Percentiles rank a stretch among this genome's conserved stretches.
These are phyloP conservation scores for Acacia crassicarpa DNA, from an alignment of 306 rosid genomes.

Conservation along the genomic window DNA sequence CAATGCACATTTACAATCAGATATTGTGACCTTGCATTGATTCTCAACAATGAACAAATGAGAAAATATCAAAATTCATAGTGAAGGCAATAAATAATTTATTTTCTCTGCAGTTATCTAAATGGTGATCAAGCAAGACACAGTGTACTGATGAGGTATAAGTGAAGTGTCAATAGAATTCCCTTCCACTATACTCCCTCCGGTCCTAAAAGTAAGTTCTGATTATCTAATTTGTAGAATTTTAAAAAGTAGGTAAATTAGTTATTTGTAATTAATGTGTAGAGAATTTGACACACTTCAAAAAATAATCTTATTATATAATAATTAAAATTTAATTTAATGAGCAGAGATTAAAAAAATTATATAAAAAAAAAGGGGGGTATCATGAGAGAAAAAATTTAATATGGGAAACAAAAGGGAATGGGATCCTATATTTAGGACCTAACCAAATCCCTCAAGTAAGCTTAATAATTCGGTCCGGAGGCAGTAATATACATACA, in stretches of 20 bases:
- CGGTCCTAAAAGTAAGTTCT: not conserved
- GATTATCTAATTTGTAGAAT: not conserved
- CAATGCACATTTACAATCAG: not conserved
- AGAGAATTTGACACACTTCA: not conserved
- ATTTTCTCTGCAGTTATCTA: constrained; percentile 1
- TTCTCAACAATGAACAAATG: not conserved
- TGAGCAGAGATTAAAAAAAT: not conserved
- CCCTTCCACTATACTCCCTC: not conserved
- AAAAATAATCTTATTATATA: no score
- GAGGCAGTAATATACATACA: not conserved
- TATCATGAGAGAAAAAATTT: not conserved
- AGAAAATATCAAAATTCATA: constrained; percentile 3
- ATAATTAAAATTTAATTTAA: no score
- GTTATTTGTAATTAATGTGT: not conserved
- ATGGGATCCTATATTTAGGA: not conserved
- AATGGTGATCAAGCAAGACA: not conserved
- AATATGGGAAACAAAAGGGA: not conserved
- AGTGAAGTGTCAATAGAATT: not conserved
- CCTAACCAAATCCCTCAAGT: not conserved
- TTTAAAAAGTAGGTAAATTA: not conserved
- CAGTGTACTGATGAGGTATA: not conserved
- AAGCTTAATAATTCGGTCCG: no score
- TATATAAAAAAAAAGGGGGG: no score
- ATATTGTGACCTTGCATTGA: not conserved
- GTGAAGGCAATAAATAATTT: not conserved